Evolutionary conservation across 176 grass and related monocot genomes (phyloP).

Genomic region (Themeda triandra): DNA sequence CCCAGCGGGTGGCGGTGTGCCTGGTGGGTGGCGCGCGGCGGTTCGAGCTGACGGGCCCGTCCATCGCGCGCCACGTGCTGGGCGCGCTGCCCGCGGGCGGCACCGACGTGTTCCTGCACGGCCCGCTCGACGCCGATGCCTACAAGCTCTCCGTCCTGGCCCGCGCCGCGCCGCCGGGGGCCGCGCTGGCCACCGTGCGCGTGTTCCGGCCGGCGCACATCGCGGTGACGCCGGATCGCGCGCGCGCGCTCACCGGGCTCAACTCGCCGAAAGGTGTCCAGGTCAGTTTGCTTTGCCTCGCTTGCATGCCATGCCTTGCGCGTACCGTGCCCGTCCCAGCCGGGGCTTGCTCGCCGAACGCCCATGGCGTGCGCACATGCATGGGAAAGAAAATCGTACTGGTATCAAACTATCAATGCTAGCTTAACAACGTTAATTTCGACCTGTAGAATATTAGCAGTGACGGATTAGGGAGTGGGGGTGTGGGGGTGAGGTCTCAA

Average conservation of each 20-base stretch:
- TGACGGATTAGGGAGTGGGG: too few relatives aligned
- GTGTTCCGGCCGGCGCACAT: conserved; percentile 43
- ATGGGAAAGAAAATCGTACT: too few relatives aligned
- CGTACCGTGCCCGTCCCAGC: too few relatives aligned
- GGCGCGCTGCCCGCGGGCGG: not conserved
- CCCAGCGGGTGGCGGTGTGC: conserved; percentile 50
- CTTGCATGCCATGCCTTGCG: too few relatives aligned
- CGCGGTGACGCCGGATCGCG: conserved; percentile 31
- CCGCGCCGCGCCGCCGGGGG: conserved; percentile 1
- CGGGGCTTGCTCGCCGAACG: too few relatives aligned
- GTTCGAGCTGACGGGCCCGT: conserved; percentile 87
- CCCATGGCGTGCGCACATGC: too few relatives aligned
- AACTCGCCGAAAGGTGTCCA: conserved; percentile 82
- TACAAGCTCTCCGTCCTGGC: conserved; percentile 61
- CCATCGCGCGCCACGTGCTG: conserved; percentile 60
- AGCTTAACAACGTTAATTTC: too few relatives aligned
- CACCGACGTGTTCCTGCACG: conserved; percentile 75
- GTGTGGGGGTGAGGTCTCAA: too few relatives aligned
- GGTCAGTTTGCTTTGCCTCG: conserved; percentile 24
- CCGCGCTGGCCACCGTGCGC: conserved; percentile 42
- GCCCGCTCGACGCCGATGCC: conserved; percentile 61
- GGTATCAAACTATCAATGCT: too few relatives aligned
- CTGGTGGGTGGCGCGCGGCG: conserved; percentile 71
- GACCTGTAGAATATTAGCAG: too few relatives aligned
- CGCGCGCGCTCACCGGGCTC: conserved; percentile 40